These are phyloP conservation scores for Orbilia javanica DNA, from an alignment of 2,329 filamentous ascomycete genomes.

Conservation along the genomic window DNA sequence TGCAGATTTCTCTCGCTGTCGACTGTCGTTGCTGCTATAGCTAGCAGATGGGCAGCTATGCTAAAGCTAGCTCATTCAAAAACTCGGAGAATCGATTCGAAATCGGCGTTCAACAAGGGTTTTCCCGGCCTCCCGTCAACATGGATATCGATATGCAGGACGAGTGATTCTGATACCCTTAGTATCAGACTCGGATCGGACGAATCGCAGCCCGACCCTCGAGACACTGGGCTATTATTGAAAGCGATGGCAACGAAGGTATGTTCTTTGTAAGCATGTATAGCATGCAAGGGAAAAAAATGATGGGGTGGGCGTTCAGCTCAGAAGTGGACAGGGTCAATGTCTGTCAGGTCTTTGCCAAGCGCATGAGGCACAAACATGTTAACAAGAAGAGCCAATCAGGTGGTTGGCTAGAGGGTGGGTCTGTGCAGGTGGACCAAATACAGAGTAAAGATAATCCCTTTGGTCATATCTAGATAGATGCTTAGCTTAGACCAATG, in stretches of 20 bases:
- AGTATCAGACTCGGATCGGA: neutral
- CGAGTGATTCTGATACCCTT: slow-evolving; percentile 3
- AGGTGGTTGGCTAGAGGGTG: neutral
- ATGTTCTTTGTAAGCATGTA: neutral
- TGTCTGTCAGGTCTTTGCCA: neutral
- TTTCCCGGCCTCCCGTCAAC: neutral
- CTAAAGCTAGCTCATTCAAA: neutral
- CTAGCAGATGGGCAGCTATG: neutral
- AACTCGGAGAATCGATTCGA: neutral
- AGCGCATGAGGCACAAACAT: neutral
- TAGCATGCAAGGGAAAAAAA: neutral
- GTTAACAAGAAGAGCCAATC: neutral
- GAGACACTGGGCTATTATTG: slow-evolving; percentile 1
- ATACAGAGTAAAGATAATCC: too few relatives aligned
- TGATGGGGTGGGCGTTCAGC: neutral
- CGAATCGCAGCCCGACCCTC: neutral
- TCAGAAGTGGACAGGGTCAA: neutral
- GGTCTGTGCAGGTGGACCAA: too few relatives aligned
- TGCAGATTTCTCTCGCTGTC: neutral
- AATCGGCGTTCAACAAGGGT: slow-evolving; percentile 3
- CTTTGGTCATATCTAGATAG: too few relatives aligned
- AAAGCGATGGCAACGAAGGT: neutral
- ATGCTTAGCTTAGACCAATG: too few relatives aligned
- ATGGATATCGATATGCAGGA: neutral
- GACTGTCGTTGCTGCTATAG: neutral